Base-by-base conservation (phyloP, 371 early-diverging fungal species). In the Mucor saturninus region DNA sequence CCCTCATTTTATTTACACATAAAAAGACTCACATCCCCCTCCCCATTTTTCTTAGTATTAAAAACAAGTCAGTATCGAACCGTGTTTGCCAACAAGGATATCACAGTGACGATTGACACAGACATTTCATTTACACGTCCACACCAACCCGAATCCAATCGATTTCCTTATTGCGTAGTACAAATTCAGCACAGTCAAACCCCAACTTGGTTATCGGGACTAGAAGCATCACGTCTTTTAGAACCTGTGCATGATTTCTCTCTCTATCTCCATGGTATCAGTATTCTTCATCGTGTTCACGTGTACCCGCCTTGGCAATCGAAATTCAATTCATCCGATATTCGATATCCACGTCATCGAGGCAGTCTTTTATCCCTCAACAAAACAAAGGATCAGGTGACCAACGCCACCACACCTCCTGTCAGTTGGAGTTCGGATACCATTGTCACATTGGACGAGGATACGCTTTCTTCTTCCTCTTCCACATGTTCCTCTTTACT, bases 91-190 rank as follows among this genome's bases (percentile, higher is more conserved):
- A 52, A 57, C 29, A 38, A n/a, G 5, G 26, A 37, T 10, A 15
- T 64, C 5, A 55, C 56, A 8, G 46, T 69, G 7, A 56, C 64
- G 10, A 52, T 69, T 31, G 69, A 69, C 56, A 61, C 61, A 26
- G 65, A 69, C 28, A 69, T 69, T 39, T 13, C 52, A 14, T 21
- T 46, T 5, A 21, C 46, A 21, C 42, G 42, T 42, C n/a, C 50
- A 21, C 5, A 28, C 29, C 2, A 29, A 3, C 21, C 55, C 26
- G 46, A 48, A 2, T n/a, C 30, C 9, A 31, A 31, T n/a, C 59
- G 49, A 5, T 69, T 64, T 38, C 69, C 69, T 39, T 61, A 69
- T 28, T 69, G 69, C 46, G 46, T 69, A 8, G 37, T 69, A 40
- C 64, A 61, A 42, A 48, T 69, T 1, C 54, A 21, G 26, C 31